A percentile compares a stretch with the other conserved stretches of the same genome.
phyloP scores from a whole-genome alignment of 768 basidiomycete genomes.

The Pleurotus tuoliensis region DNA sequence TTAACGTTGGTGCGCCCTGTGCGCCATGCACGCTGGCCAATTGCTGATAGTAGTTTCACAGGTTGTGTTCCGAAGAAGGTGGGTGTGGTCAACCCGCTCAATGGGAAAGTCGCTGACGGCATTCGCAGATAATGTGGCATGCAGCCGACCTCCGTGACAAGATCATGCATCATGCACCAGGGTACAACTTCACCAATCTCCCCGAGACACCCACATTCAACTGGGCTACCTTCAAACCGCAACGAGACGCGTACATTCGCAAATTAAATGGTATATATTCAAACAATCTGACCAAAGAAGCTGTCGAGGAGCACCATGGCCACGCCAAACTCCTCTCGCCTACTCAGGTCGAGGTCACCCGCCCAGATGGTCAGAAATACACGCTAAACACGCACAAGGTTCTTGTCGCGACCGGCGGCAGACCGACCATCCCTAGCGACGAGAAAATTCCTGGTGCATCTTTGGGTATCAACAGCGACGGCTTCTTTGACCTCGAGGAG shows the following conservation, averaged over 20 bases:
- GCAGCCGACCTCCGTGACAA: slow-evolving; percentile 89
- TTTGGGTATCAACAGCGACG: slow-evolving; percentile 89
- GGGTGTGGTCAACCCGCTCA: slow-evolving; percentile 11
- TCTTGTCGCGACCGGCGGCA: slow-evolving; percentile 83
- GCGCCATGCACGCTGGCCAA: neutral
- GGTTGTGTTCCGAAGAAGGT: slow-evolving; percentile 99
- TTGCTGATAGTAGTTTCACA: slow-evolving; percentile 20
- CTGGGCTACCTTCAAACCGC: slow-evolving; percentile 89
- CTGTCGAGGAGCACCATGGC: slow-evolving; percentile 84
- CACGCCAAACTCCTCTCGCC: slow-evolving; percentile 68
- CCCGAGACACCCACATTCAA: slow-evolving; percentile 58
- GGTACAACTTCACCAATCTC: slow-evolving; percentile 67
- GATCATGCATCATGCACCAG: slow-evolving; percentile 67
- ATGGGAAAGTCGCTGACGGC: slow-evolving; percentile 1
- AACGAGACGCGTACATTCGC: slow-evolving; percentile 93
- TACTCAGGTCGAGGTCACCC: slow-evolving; percentile 69
- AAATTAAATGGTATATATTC: slow-evolving; percentile 90
- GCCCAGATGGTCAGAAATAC: slow-evolving; percentile 65
- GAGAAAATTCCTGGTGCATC: slow-evolving; percentile 84
- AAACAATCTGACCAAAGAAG: slow-evolving; percentile 80
- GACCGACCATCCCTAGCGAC: slow-evolving; percentile 76
- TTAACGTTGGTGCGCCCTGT: slow-evolving; percentile 80
- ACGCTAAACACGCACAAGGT: slow-evolving; percentile 74
- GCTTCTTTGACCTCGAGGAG: slow-evolving; percentile 88
- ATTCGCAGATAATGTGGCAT: slow-evolving; percentile 91